Percentiles rank a stretch among this genome's conserved stretches.
Conservation (phyloP, 805 yeast genomes). For the Hanseniaspora jakobsenii region DNA sequence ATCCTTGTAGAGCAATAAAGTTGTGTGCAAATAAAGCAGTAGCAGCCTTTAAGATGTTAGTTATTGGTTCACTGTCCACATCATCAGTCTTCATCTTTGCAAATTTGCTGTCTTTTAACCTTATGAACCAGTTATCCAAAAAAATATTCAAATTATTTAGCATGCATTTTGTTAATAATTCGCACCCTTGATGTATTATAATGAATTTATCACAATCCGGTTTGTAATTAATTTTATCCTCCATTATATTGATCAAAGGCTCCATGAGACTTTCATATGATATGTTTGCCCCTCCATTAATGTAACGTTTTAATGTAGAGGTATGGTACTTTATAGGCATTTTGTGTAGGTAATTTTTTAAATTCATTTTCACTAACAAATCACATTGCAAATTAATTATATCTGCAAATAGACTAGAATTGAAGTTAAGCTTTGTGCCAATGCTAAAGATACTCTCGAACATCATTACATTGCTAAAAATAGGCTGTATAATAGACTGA, state of each 20-base stretch:
- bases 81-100: background rate
- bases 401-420: background rate
- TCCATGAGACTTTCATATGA: background rate
- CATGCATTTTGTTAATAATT: background rate
- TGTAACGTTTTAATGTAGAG: conserved; percentile 4
- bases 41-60: background rate
- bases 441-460: conserved; percentile 6
- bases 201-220: conserved; percentile 7
- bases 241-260: background rate
- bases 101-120: background rate
- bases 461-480: conserved; percentile 4
- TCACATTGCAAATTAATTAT: conserved; percentile 7
- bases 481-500: conserved; percentile 10
- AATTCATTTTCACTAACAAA: conserved; percentile 12
- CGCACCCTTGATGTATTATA: conserved; percentile 4
- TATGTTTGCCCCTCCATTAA: conserved; percentile 1
- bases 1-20: conserved; percentile 10
- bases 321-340: conserved; percentile 10
- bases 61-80: conserved; percentile 1
- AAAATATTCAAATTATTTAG: conserved; percentile 4
- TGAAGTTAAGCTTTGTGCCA: background rate
- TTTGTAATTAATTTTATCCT: background rate
- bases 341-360: conserved; percentile 12
- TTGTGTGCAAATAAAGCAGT: conserved; percentile 6
- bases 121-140: conserved; percentile 4